Base-by-base conservation (phyloP, 805 yeast genomes). In the Ogataea corticis region DNA sequence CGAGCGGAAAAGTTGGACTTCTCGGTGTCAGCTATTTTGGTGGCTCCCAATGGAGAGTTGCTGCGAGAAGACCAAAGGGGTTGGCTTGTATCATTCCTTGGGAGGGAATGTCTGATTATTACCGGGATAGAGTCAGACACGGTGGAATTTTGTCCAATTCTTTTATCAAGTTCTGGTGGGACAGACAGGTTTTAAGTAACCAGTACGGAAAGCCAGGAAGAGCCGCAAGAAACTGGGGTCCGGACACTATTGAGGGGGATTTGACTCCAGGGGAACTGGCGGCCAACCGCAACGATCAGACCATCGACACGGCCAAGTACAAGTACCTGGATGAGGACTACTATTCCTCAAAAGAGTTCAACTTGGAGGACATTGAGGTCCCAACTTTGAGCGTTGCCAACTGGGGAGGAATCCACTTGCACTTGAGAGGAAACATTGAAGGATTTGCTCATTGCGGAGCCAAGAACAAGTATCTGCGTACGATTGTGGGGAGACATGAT, bases 361-460 rank as follows among this genome's bases (percentile, higher is more conserved):
- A 33, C 12, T 17, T 31, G 10, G 48, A 45, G 21, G 48, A 45
- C 32, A 45, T 45, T 30, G 48, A 45, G 16, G 45, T 41, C n/a
- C 48, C 48, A 12, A 41, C 42, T 5, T 18, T 45, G 33, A 45
- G 48, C 35, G 48, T 45, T 35, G 48, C 45, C 5, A 45, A 45
- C 16, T 45, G 48, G 48, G 48, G 48, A n/a, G 48, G 48, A 11
- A 45, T 45, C 14, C 42, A 41, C 36, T 34, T 45, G 10, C 48
- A 45, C 23, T 23, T 45, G 23, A 45, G 48, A 45, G 48, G 48
- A 13, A 45, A 45, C 23, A 34, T 45, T 16, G 45, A 45, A 36
- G 48, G 48, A 5, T 45, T 30, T 18, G 25, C 23, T n/a, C 48
- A 41, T 28, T 29, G 42, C 35, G 48, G 48, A 7, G 30, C 45